Conservation (phyloP, 176 grass and related monocot genomes). For the Coix lacrymajobi region DNA sequence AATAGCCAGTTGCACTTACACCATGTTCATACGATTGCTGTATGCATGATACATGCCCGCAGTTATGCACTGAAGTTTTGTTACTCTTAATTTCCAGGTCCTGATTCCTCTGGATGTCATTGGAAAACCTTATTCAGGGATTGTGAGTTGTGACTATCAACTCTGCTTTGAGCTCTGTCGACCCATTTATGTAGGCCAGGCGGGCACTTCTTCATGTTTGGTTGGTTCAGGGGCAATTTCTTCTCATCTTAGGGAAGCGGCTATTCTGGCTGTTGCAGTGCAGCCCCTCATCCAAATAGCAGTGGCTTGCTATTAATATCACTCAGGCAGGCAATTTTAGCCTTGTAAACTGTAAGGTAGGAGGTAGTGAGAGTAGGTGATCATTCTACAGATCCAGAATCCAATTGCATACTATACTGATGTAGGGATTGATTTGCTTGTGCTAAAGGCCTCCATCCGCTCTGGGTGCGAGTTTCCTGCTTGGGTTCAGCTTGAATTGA, state of each 20-base stretch:
- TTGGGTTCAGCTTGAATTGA: not conserved
- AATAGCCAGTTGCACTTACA: not conserved
- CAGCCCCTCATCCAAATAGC: not conserved
- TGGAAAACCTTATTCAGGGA: not conserved
- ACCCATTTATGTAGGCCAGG: not conserved
- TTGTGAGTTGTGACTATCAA: not conserved
- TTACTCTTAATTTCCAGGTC: conserved; percentile 19
- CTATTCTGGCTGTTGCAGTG: not conserved
- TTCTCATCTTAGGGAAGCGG: not conserved
- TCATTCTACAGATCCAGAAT: not conserved
- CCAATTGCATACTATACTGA: not conserved
- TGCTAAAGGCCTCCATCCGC: not conserved
- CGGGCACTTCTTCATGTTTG: not conserved
- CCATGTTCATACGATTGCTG: not conserved
- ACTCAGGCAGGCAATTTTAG: conserved; percentile 11
- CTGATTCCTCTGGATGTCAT: conserved; percentile 9
- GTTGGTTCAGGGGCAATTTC: not conserved
- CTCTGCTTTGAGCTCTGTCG: not conserved
- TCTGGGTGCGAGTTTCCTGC: not conserved
- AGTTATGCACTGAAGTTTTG: not conserved
- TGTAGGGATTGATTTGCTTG: not conserved
- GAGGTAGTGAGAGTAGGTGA: not conserved
- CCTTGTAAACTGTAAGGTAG: conserved; percentile 1
- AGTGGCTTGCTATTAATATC: not conserved
- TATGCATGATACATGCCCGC: not conserved